Percentiles rank a stretch among this genome's conserved stretches.
Evolutionary conservation across 805 yeast species (phyloP).

Genomic region (Candida ipomoeae): DNA sequence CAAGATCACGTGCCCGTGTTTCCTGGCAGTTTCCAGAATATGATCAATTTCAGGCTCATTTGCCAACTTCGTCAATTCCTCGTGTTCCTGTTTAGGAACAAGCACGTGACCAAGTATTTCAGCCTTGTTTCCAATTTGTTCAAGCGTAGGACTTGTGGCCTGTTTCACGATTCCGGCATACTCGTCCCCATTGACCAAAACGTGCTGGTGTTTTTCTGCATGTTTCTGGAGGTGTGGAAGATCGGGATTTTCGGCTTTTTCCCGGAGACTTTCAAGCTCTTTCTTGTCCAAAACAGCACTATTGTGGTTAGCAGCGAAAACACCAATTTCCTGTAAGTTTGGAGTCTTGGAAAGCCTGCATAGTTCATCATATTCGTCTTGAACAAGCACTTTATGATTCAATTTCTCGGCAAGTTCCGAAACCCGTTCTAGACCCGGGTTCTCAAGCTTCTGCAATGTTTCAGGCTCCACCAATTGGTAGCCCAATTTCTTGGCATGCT

Average conservation of each 20-base stretch:
- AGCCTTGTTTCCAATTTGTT: conserved; percentile 17
- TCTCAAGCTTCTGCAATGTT: conserved; percentile 14
- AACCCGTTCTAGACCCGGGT: conserved; percentile 1
- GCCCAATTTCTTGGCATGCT: conserved; percentile 1
- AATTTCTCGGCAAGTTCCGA: conserved; percentile 12
- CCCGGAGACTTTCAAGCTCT: conserved; percentile 6
- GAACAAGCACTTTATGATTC: conserved; percentile 6
- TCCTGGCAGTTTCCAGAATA: conserved; percentile 6
- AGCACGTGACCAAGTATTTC: conserved; percentile 14
- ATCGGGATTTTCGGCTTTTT: conserved; percentile 11
- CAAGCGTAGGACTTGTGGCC: conserved; percentile 17
- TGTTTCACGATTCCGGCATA: conserved; percentile 7
- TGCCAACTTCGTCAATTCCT: conserved; percentile 13
- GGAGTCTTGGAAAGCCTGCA: conserved; percentile 14
- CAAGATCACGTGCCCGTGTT: conserved; percentile 2
- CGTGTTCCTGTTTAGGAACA: conserved; percentile 13
- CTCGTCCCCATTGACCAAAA: conserved; percentile 7
- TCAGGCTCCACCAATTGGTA: background rate
- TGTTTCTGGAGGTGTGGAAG: conserved; percentile 8
- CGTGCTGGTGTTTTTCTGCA: conserved; percentile 7
- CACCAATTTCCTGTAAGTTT: conserved; percentile 7
- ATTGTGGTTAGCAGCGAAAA: conserved; percentile 9
- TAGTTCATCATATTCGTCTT: conserved; percentile 6
- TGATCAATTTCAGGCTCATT: conserved; percentile 17
- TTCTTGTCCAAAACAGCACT: conserved; percentile 4